phyloP scores from a whole-genome alignment of 2,329 filamentous ascomycete genomes.

The Colletotrichum coccodes region DNA sequence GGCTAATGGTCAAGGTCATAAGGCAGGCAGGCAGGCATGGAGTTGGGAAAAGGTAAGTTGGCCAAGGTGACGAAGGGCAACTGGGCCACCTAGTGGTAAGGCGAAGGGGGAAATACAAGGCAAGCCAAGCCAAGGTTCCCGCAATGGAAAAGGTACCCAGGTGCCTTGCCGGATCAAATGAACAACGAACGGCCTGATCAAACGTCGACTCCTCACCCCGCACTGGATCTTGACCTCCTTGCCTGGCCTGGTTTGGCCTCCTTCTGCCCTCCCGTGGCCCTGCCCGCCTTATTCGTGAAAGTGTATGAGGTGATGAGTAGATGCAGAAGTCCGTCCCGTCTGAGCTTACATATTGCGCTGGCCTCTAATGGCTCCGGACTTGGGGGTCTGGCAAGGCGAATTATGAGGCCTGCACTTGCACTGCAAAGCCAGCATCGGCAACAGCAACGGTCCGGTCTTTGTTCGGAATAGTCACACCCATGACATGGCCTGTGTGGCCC shows the following conservation, averaged over 20 bases:
- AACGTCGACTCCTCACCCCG: constrained; percentile 7
- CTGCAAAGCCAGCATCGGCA: neutral
- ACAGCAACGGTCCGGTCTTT: constrained; percentile 7
- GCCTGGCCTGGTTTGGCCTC: neutral
- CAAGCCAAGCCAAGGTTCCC: neutral
- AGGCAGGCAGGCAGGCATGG: neutral
- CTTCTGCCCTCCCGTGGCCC: neutral
- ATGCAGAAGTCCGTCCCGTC: neutral
- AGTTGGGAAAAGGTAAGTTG: neutral
- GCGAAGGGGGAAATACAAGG: neutral
- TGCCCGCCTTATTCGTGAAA: constrained; percentile 9
- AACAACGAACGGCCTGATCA: neutral
- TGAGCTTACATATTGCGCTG: neutral
- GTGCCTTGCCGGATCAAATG: constrained; percentile 10
- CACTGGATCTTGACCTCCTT: constrained; percentile 1
- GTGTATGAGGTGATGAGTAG: neutral
- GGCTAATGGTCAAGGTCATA: neutral
- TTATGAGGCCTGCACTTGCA: neutral
- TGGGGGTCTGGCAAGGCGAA: neutral
- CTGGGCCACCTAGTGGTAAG: constrained; percentile 1
- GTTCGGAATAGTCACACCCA: constrained; percentile 24
- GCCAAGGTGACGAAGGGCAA: constrained; percentile 3
- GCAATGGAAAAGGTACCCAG: constrained; percentile 25
- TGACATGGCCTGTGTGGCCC: constrained; percentile 13
- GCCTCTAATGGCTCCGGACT: neutral